Conservation (phyloP, 805 yeast genomes). For the Myxozyma nipponensis region DNA sequence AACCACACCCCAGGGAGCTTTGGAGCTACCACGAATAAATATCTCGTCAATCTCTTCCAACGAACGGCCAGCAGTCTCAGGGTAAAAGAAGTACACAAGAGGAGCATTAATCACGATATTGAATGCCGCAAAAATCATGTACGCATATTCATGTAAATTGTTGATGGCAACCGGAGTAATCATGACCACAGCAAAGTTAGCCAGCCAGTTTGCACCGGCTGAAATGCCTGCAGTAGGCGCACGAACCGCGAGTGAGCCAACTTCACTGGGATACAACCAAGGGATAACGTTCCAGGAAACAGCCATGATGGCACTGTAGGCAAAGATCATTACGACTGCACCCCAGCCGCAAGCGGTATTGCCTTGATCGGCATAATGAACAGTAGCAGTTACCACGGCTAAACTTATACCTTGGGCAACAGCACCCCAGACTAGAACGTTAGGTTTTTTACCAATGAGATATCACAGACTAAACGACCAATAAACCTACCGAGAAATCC, state of each 20-base stretch:
- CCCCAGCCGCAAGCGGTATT: constrained; percentile 29
- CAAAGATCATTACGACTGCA: constrained; percentile 30
- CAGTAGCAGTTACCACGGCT: too few relatives aligned
- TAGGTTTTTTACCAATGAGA: too few relatives aligned
- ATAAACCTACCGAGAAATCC: too few relatives aligned
- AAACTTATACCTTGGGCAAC: too few relatives aligned
- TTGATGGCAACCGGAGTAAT: constrained; percentile 50
- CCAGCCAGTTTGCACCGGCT: constrained; percentile 56
- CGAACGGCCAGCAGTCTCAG: constrained; percentile 59
- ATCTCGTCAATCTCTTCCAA: constrained; percentile 51
- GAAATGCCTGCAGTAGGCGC: constrained; percentile 52
- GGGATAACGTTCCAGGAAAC: constrained; percentile 34
- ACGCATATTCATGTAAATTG: constrained; percentile 51
- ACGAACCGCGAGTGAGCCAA: constrained; percentile 51
- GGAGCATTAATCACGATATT: constrained; percentile 47
- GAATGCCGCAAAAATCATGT: constrained; percentile 55
- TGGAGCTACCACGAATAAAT: constrained; percentile 22
- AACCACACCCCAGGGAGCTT: constrained; percentile 15
- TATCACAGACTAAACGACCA: constrained; percentile 28
- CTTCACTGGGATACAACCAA: constrained; percentile 59
- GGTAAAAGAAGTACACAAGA: constrained; percentile 48
- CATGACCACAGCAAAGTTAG: constrained; percentile 57
- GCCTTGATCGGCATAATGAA: constrained; percentile 38
- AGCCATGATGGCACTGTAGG: constrained; percentile 31
- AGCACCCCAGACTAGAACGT: too few relatives aligned